Conservation (phyloP, 495 filamentous ascomycete species). For the Aspergillus diversus region DNA sequence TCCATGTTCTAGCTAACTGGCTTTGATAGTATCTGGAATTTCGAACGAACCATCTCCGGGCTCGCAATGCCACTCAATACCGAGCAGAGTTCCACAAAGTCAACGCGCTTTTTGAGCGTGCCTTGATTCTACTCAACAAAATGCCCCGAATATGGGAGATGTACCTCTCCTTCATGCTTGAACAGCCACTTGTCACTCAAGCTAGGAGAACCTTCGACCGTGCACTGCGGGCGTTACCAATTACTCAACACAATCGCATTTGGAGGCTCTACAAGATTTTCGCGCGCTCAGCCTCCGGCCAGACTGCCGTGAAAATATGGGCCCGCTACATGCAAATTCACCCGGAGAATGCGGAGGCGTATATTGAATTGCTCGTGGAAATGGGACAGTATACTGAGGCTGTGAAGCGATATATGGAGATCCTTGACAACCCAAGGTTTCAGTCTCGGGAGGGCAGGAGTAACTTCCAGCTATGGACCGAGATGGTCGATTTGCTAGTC, state of each 20-base stretch:
- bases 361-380: constrained; percentile 83
- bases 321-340: constrained; percentile 97
- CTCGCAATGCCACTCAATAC: constrained; percentile 82
- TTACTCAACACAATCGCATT: constrained; percentile 96
- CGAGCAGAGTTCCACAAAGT: constrained; percentile 87
- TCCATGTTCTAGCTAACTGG: constrained; percentile 20
- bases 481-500: constrained; percentile 97
- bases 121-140: constrained; percentile 94
- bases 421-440: constrained; percentile 90
- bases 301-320: constrained; percentile 93
- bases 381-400: constrained; percentile 89
- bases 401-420: constrained; percentile 88
- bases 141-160: constrained; percentile 99
- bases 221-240: constrained; percentile 88
- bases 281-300: constrained; percentile 87
- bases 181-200: constrained; percentile 89
- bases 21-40: constrained; percentile 78
- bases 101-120: constrained; percentile 92
- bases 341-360: constrained; percentile 94
- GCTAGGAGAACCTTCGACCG: constrained; percentile 93
- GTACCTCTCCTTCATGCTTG: constrained; percentile 89
- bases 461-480: constrained; percentile 95
- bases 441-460: constrained; percentile 92
- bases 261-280: constrained; percentile 93
- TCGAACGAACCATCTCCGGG: constrained; percentile 77